Evolutionary conservation across 495 filamentous ascomycete species (phyloP).

Genomic region (Barbatosphaeria neglecta): DNA sequence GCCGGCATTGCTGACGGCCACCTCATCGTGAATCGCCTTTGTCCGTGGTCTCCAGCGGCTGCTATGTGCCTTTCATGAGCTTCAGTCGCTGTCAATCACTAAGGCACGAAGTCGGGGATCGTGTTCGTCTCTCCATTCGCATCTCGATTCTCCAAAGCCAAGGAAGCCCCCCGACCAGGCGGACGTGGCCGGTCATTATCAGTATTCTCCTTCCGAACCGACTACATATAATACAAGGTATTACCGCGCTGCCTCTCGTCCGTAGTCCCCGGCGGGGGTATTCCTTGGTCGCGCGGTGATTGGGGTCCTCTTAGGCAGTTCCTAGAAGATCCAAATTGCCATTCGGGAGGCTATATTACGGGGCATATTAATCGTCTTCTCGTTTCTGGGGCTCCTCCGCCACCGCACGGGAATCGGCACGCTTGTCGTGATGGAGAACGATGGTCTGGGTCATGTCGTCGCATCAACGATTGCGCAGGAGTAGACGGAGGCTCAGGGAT

Average conservation of each 20-base stretch:
- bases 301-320: not conserved
- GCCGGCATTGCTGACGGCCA: not conserved
- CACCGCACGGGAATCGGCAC: not conserved
- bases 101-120: not conserved
- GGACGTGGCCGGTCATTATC: not conserved
- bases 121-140: too few species aligned
- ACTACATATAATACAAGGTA: too few species aligned
- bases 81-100: not conserved
- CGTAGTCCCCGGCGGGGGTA: not conserved
- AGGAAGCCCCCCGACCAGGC: not conserved
- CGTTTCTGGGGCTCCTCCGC: not conserved
- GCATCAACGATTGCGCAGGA: too few species aligned
- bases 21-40: not conserved
- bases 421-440: not conserved
- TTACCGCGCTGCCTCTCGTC: not conserved
- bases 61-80: not conserved
- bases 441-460: too few species aligned
- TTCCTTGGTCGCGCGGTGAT: not conserved
- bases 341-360: not conserved
- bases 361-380: not conserved
- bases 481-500: too few species aligned
- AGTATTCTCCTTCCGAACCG: not conserved
- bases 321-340: not conserved
- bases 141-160: not conserved
- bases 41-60: too few species aligned